Conservation (phyloP, 2,329 filamentous ascomycete genomes). For the Paecilomyces sp. region DNA sequence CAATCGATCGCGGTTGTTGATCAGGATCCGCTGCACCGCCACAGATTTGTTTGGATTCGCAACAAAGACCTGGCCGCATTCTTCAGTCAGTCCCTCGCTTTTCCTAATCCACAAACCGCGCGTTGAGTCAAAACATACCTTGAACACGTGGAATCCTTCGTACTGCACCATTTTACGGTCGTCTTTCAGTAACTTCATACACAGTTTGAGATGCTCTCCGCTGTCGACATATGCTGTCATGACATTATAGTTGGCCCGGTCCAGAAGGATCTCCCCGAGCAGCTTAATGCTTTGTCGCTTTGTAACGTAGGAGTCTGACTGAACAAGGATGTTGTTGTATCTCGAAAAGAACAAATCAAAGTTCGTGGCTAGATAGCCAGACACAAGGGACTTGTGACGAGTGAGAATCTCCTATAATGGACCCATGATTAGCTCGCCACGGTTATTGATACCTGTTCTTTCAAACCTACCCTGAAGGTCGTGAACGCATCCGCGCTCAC, state of each 20-base stretch:
- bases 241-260: conserved; percentile 92
- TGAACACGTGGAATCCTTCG: conserved; percentile 98
- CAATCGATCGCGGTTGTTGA: conserved; percentile 91
- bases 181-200: conserved; percentile 94
- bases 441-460: not conserved
- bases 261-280: conserved; percentile 86
- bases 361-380: conserved; percentile 79
- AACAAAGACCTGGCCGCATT: conserved; percentile 66
- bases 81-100: conserved; percentile 9
- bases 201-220: conserved; percentile 92
- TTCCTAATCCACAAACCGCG: not conserved
- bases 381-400: conserved; percentile 85
- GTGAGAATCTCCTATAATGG: conserved; percentile 75
- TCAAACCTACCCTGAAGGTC: conserved; percentile 68
- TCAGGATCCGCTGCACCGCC: conserved; percentile 86
- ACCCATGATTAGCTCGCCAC: conserved; percentile 5
- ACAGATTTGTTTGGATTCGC: conserved; percentile 98
- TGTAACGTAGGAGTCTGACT: conserved; percentile 93
- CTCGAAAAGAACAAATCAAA: conserved; percentile 88
- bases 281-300: conserved; percentile 98
- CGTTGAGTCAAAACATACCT: conserved; percentile 42
- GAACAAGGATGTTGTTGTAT: conserved; percentile 81
- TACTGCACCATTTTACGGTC: conserved; percentile 99
- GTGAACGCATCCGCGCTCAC: conserved; percentile 96
- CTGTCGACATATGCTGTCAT: conserved; percentile 97